Base-by-base conservation (phyloP, 2,329 filamentous ascomycete genomes). In the Cladophialophora yegresii region DNA sequence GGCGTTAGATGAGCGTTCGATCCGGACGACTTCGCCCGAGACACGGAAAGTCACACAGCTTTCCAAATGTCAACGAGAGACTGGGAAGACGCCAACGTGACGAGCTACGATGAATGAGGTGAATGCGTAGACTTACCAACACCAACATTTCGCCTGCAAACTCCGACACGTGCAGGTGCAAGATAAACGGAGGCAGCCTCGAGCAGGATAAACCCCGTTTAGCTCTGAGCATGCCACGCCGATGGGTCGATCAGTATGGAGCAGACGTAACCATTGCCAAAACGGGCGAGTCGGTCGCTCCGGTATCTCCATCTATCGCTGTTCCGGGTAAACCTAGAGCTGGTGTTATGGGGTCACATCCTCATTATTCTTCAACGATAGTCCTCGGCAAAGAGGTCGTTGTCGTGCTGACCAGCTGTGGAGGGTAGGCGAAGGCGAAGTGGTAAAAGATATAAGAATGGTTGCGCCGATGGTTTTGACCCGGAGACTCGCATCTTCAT, bases 291-390 rank as follows among this genome's bases (percentile, higher is more conserved):
- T 10, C 16, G 16, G 10, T n/a, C 50, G 16, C 7, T 45, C 49
- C 50, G 58, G 33, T 61, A 61, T 61, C 58, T 61, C 58, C 60
- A 30, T 49, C 22, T n/a, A 16, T 40, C 20, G 40, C 36, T 10
- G 6, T 61, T 43, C 36, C 7, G 49, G 16, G 13, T 9, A 33
- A 0, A n/a, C 10, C 47, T 47, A 6, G 47, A 22, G 22, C n/a
- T n/a, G n/a, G n/a, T n/a, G 47, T 22, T 50, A 50, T 12, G 47
- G 10, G 5, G 2, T 12, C 1, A 16, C 23, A 3, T 22, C 36
- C 16, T n/a, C 0, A 6, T n/a, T 7, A 8, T 43, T 1, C 36
- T 7, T n/a, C 8, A n/a, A 16, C 16, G 36, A 43, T 6, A 0
- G 7, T 43, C 36, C n/a, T n/a, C 36, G 36, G 13, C 13, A 40